Conservation (phyloP, 2,329 filamentous ascomycete species). For the Aspergillus sp. region DNA sequence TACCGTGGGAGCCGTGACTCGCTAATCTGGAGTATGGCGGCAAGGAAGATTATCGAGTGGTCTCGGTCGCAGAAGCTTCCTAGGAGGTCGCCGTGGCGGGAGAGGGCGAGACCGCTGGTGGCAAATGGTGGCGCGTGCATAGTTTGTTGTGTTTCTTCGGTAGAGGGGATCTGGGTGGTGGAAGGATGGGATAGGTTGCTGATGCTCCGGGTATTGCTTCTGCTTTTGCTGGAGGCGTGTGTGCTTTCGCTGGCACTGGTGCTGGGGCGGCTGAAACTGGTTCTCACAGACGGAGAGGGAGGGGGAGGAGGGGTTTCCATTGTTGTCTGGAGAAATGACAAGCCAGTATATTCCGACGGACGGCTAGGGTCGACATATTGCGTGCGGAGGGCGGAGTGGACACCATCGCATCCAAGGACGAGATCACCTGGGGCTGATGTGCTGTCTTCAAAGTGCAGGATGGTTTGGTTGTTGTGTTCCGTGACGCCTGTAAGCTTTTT, state of each 20-base stretch:
- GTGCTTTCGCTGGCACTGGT: background rate
- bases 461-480: conserved; percentile 33
- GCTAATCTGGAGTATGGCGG: conserved; percentile 36
- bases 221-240: background rate
- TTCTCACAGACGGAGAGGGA: conserved; percentile 37
- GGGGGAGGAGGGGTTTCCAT: conserved; percentile 36
- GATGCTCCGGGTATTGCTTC: background rate
- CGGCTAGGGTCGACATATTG: conserved; percentile 35
- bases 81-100: conserved; percentile 37
- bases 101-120: conserved; percentile 34
- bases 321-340: conserved; percentile 39
- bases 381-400: conserved; percentile 38
- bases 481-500: conserved; percentile 40
- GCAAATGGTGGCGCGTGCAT: conserved; percentile 13
- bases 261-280: background rate
- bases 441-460: conserved; percentile 40
- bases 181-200: background rate
- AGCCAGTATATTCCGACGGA: conserved; percentile 40
- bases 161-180: conserved; percentile 1
- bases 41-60: conserved; percentile 35
- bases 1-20: conserved; percentile 27
- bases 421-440: conserved; percentile 33
- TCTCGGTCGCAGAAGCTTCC: conserved; percentile 34
- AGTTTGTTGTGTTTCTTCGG: background rate
- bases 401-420: conserved; percentile 42